Conservation (phyloP, 257 asterid genomes). For the Lavandula angustifolia region DNA sequence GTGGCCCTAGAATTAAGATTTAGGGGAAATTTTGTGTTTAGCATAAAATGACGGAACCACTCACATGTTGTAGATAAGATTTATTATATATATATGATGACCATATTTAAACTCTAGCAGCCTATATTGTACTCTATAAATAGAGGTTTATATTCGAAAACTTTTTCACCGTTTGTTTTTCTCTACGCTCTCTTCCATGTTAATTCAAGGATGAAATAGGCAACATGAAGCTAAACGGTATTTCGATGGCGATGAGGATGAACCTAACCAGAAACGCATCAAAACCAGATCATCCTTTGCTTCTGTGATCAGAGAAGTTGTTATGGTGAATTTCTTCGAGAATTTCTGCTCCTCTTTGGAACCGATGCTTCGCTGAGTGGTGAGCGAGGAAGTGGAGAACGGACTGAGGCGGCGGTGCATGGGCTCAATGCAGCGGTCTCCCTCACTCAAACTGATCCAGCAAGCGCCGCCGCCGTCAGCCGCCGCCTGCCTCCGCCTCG, state of each 20-base stretch:
- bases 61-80: too few species aligned
- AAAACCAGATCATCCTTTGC: constrained; percentile 53
- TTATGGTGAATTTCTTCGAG: constrained; percentile 53
- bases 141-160: too few species aligned
- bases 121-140: too few species aligned
- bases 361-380: constrained; percentile 79
- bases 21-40: too few species aligned
- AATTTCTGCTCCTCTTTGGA: constrained; percentile 62
- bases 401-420: constrained; percentile 42
- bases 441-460: constrained; percentile 44
- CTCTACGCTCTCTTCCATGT: too few species aligned
- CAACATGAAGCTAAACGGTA: constrained; percentile 61
- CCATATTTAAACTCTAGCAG: too few species aligned
- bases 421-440: constrained; percentile 35
- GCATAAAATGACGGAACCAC: too few species aligned
- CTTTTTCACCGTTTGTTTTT: too few species aligned
- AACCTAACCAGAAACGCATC: constrained; percentile 45
- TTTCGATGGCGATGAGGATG: constrained; percentile 40
- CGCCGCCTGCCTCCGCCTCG: constrained; percentile 37
- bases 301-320: constrained; percentile 65
- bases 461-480: not conserved
- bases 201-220: too few species aligned
- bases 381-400: constrained; percentile 67
- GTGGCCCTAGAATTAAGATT: too few species aligned
- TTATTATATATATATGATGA: too few species aligned